phyloP scores from a whole-genome alignment of 2,329 filamentous ascomycete genomes.

The Calonectria pauciramosa region DNA sequence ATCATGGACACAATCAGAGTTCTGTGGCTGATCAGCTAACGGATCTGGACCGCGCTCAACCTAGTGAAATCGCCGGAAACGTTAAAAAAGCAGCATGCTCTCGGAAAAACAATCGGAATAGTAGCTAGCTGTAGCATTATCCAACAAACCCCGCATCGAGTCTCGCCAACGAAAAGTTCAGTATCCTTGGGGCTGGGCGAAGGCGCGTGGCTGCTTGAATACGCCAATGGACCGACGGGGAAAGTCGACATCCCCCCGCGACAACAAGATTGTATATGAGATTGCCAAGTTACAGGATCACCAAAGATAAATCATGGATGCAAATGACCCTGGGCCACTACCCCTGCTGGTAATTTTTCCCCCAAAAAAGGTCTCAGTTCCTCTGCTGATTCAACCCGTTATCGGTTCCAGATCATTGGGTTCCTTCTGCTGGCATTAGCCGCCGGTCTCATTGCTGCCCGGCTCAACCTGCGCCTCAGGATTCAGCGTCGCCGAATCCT shows the following conservation, averaged over 20 bases:
- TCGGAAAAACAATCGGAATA: neutral
- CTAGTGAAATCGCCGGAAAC: neutral
- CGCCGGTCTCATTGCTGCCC: conserved; percentile 17
- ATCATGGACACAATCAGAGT: neutral
- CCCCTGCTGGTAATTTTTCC: neutral
- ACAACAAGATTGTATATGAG: neutral
- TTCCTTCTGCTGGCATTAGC: neutral
- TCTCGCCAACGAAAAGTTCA: neutral
- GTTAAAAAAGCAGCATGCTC: neutral
- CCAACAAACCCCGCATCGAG: neutral
- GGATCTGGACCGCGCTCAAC: neutral
- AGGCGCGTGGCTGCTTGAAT: neutral
- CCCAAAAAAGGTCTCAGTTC: neutral
- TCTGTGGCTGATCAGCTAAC: neutral
- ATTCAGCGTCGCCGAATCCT: conserved; percentile 31
- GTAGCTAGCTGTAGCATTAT: neutral
- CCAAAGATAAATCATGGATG: neutral
- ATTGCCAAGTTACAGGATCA: neutral
- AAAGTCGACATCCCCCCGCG: too few species aligned
- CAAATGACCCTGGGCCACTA: neutral
- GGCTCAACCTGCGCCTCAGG: conserved; percentile 30
- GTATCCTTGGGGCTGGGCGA: neutral
- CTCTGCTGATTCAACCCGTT: neutral
- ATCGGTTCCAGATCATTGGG: neutral
- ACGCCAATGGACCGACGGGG: neutral